phyloP scores from a whole-genome alignment of 176 grass and related monocot genomes.

The Carex parvula region DNA sequence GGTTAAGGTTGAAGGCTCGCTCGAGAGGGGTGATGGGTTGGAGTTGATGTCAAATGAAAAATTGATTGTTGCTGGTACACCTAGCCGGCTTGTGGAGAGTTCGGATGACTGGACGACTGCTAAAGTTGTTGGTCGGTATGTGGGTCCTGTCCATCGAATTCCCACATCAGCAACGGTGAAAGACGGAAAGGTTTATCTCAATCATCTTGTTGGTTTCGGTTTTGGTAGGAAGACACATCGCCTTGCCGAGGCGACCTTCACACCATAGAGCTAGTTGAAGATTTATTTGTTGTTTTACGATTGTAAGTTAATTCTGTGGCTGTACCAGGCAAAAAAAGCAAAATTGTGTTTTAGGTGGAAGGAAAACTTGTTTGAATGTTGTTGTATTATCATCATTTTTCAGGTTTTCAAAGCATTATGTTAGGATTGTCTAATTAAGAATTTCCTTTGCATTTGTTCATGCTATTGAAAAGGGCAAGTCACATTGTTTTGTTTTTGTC shows the following conservation, averaged over 20 bases:
- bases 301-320: neutral
- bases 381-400: neutral
- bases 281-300: neutral
- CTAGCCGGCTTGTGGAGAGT: conserved; percentile 69
- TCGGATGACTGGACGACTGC: conserved; percentile 77
- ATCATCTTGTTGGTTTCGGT: conserved; percentile 68
- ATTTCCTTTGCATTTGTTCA: neutral
- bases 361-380: neutral
- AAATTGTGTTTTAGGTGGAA: neutral
- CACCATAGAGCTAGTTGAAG: conserved; percentile 23
- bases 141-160: conserved; percentile 60
- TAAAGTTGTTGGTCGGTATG: conserved; percentile 39
- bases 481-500: too few relatives aligned
- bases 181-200: conserved; percentile 84
- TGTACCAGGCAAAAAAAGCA: neutral
- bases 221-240: conserved; percentile 61
- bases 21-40: conserved; percentile 64
- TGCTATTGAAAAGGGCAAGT: neutral
- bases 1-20: conserved; percentile 55
- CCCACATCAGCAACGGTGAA: conserved; percentile 69
- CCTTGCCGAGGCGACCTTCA: conserved; percentile 64
- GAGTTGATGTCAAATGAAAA: conserved; percentile 63
- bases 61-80: conserved; percentile 58
- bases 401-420: neutral
- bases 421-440: neutral